Conservation (phyloP, 2,329 filamentous ascomycete species). For the Aspergillus sp. region DNA sequence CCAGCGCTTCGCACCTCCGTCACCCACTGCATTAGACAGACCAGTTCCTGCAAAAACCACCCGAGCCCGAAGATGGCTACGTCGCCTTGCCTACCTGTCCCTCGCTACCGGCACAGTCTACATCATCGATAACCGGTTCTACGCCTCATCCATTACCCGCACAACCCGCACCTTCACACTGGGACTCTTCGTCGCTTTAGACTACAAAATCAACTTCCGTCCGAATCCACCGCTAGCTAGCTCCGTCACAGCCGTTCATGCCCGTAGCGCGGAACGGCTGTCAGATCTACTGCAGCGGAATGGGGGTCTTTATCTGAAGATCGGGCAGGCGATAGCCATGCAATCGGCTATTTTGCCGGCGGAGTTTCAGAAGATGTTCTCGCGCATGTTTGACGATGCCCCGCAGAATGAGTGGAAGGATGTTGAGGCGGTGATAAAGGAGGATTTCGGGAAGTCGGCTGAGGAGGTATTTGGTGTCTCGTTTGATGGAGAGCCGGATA, state of each 20-base stretch:
- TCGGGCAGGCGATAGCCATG: conserved; percentile 97
- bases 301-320: conserved; percentile 93
- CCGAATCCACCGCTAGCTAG: conserved; percentile 67
- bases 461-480: conserved; percentile 92
- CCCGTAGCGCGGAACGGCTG: conserved; percentile 73
- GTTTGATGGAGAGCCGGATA: conserved; percentile 60
- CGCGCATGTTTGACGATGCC: conserved; percentile 94
- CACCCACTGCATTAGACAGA: conserved; percentile 69
- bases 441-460: conserved; percentile 77
- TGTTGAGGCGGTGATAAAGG: conserved; percentile 73
- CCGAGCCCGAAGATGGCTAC: conserved; percentile 66
- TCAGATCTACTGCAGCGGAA: conserved; percentile 77
- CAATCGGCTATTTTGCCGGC: conserved; percentile 89
- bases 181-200: conserved; percentile 72
- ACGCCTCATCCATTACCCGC: conserved; percentile 71
- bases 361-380: conserved; percentile 94
- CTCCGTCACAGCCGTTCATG: conserved; percentile 70
- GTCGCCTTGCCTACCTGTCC: conserved; percentile 60
- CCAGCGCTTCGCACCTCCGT: conserved; percentile 65
- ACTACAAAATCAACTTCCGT: conserved; percentile 97
- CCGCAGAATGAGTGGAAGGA: conserved; percentile 86
- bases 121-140: conserved; percentile 63
- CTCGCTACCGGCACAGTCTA: conserved; percentile 57
- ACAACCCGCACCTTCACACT: conserved; percentile 74
- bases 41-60: conserved; percentile 62